Evolutionary conservation across 2,329 filamentous ascomycete species (phyloP), one percentile per base, ranked within the genome.

Genomic region (Monilinia fructigena): DNA sequence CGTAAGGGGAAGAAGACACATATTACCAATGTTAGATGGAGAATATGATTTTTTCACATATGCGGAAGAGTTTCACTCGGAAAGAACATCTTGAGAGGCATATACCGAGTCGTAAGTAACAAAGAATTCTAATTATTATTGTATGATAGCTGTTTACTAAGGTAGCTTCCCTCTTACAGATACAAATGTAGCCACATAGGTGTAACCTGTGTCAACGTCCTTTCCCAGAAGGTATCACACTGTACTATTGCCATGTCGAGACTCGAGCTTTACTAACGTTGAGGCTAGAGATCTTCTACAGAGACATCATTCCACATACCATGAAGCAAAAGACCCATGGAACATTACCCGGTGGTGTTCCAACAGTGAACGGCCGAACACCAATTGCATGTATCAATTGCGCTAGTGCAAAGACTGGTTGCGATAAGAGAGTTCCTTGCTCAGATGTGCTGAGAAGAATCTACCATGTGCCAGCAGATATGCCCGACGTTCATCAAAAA

Each of bases 51-150:
- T 85, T 78, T 72, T 85, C 70, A 78, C 82, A 23, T 84, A 84
- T 71, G 82, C 72, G 82, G 82, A 65, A 82, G 76, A 77, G 76
- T 71, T 85, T 85, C 74, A 84, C 82, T 60, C 79, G 82, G 71
- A 85, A 85, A 73, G 83, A 85, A 70, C 83, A 85, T 72, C 74
- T 85, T n/a, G 83, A 85, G 70, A 80, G 83, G 69, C 83, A 85
- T 68, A 79, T 85, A 52, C 82, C 82, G 12, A 82, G 74, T 65
- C 83, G 83, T 85, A 73, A 76, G 82, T 76, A 47, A 58, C 52
- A 8, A 40, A 12, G 28, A 14, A 40, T 12, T n/a, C 38, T 16
- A 20, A 28, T 52, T 47, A 8, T 12, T 16, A 12, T 52, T 40
- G 20, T 31, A 55, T 58, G 26, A 23, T 26, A 28, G 31, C 35